Evolutionary conservation across 805 yeast species (phyloP).

Genomic region (Novakomyces olei): DNA sequence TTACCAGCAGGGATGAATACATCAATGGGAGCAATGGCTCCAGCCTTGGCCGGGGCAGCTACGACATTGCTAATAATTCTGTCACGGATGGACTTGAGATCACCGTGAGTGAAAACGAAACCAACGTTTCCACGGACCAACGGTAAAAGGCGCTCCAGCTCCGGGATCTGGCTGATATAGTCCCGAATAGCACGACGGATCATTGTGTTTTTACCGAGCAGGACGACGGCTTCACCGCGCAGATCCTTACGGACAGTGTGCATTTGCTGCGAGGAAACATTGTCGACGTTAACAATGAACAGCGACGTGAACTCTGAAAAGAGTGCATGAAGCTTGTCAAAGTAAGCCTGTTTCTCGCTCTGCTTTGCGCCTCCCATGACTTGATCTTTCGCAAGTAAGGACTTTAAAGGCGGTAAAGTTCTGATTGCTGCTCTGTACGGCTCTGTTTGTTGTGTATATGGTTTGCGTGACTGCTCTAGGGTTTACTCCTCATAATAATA

Average conservation of each 20-base stretch:
- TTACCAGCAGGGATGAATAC: conserved; percentile 97
- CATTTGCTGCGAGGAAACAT: conserved; percentile 99
- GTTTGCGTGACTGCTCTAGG: too few species aligned
- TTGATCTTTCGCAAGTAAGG: too few species aligned
- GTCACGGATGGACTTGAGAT: conserved; percentile 83
- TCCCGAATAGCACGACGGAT: conserved; percentile 99
- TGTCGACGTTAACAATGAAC: conserved; percentile 98
- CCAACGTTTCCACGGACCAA: conserved; percentile 96
- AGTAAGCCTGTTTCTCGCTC: conserved; percentile 68
- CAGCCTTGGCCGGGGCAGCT: conserved; percentile 99
- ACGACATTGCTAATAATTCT: conserved; percentile 75
- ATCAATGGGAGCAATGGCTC: conserved; percentile 96
- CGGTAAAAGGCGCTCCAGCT: conserved; percentile 84
- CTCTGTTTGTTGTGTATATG: too few species aligned
- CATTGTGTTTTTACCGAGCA: conserved; percentile 99
- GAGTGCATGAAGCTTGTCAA: conserved; percentile 81
- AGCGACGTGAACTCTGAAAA: conserved; percentile 91
- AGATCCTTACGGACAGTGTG: conserved; percentile 96
- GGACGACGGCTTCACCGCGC: conserved; percentile 83
- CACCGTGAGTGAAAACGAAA: conserved; percentile 96
- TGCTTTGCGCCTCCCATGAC: conserved; percentile 1
- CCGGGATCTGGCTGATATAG: conserved; percentile 82
- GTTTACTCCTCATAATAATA: too few species aligned
- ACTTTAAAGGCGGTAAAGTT: too few species aligned
- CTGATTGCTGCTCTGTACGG: too few species aligned